Conservation (phyloP, 2,329 filamentous ascomycete genomes). For the Ceratocystis eucalypticola region DNA sequence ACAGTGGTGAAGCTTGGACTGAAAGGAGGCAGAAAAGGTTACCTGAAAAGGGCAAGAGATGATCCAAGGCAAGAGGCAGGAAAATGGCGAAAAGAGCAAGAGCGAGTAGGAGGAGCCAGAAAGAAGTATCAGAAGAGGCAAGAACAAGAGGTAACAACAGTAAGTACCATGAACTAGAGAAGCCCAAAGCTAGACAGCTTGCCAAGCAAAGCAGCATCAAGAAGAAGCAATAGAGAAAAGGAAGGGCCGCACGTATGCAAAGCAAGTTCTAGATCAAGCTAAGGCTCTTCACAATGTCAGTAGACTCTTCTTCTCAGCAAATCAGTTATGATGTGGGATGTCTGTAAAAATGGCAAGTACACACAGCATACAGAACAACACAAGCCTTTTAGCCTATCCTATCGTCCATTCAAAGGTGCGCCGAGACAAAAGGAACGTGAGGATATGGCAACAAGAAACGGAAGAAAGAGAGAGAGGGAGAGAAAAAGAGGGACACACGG, state of each 20-base stretch:
- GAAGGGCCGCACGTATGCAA: background rate
- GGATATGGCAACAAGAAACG: background rate
- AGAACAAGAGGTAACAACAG: background rate
- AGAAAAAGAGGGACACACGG: conserved; percentile 1
- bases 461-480: background rate
- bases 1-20: conserved; percentile 8
- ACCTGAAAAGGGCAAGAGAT: background rate
- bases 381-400: background rate
- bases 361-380: background rate
- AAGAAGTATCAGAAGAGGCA: background rate
- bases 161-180: background rate
- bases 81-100: background rate
- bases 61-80: background rate
- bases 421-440: conserved; percentile 1
- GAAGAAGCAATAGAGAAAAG: background rate
- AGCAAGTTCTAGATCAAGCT: background rate
- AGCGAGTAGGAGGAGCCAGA: background rate
- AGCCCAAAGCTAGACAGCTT: background rate
- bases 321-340: background rate
- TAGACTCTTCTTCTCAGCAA: too few species aligned
- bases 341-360: background rate
- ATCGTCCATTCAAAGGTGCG: background rate
- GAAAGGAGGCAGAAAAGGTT: background rate
- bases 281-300: background rate
- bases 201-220: background rate